Evolutionary conservation across 306 rosid genomes (phyloP), one percentile per base, ranked within the genome.

Genomic region (Coriaria nepalensis): DNA sequence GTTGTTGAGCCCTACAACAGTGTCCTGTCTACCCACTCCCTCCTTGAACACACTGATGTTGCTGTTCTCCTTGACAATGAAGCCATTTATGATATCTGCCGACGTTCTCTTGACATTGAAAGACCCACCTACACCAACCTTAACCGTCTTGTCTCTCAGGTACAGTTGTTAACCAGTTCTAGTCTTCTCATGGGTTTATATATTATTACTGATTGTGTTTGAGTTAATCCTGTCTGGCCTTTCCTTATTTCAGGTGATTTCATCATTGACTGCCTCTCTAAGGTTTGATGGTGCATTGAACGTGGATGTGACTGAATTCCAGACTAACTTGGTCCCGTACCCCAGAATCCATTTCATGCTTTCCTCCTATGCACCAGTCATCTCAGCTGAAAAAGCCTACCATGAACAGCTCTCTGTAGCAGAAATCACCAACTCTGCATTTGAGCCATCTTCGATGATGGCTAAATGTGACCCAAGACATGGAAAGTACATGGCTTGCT

Each of bases 271-370:
- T 10, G 93, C 87, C 8, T 78, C 87, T 40, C 58, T 82, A 63
- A 73, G 93, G 62, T 82, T 82, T 11, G 93, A 78, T 41, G 93
- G 93, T 62, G 87, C 93, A 38, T 51, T 82, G 75, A 82, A 82
- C 9, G 93, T 82, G 15, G 93, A 78, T 45, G 93, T 82, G 44
- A 82, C 86, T 11, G 93, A 82, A 47, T 82, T 82, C 67, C 87
- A 82, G 73, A 78, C 93, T 15, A 82, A 82, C 71, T 64, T 82
- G 64, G 93, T 82, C 34, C 93, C 87, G 6, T 82, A 82, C 59
- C 93, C 93, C 4, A 78, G 93, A 68, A 82, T 82, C 67, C 93
- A 82, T 64, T 79, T 82, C 62, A 82, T 79, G 93, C 87, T 82
- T 61, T 82, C 82, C 33, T 82, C 93, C 6, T 82, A 82, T 57